Evolutionary conservation across 495 filamentous ascomycete species (phyloP), one percentile per base, ranked within the genome.

Genomic region (Echria macrotheca): DNA sequence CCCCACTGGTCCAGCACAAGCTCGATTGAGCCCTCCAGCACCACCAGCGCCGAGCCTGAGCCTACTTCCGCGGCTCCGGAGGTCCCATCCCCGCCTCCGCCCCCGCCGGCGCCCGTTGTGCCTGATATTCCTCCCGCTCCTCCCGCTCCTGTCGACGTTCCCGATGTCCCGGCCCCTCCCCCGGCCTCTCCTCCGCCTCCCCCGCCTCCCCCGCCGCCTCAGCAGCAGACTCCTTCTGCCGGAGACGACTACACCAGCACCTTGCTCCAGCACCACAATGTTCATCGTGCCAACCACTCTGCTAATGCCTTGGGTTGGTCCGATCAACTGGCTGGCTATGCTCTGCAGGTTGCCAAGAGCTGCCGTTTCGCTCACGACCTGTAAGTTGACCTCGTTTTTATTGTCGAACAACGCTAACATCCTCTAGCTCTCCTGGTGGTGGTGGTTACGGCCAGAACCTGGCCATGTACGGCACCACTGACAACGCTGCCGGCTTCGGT

Each of bases 361-460:
- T 97, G 91, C 69, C 62, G 73, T 7, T 95, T 91, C 55, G 65
- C 66, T 31, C 89, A 95, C 60, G 78, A 90, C 61, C 78, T 78
- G 85, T 91, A 80, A 71, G 87, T 75, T 40, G 45, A n/a, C 1
- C 31, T 33, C 11, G 23, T 25, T 14, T 23, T 37, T 10, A 4
- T 15, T 35, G 4, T 1, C 5, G 17, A 9, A 12, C 12, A 39
- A 25, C 32, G 48, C 61, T 54, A 37, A 60, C 52, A 14, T 22
- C 12, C 0, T 3, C 2, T 25, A 77, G 71, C 49, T 44, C 46
- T 24, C 73, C 80, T 29, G 75, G 75, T 53, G 79, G 76, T 33
- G 79, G 79, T 44, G 75, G 74, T 33, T 91, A 93, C 57, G 89
- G 90, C 42, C 90, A 96, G 69, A 96, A 96, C 78, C 82, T 95